Base-by-base conservation (phyloP, 495 filamentous ascomycete species). In the Bacidia gigantensis region DNA sequence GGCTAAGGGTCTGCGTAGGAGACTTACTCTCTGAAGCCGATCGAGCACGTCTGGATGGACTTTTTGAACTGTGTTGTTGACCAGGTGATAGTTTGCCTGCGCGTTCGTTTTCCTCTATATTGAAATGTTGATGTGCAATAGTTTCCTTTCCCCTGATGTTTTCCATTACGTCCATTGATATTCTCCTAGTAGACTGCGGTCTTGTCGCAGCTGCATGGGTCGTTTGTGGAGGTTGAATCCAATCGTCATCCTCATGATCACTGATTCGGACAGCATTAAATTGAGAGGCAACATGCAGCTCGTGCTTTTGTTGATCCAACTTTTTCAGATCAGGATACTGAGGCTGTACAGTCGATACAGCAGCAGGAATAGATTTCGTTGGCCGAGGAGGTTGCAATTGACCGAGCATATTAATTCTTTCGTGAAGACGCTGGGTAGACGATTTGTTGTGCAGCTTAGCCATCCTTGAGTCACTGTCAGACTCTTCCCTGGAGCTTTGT, bases 381-480 rank as follows among this genome's bases (percentile, higher is more conserved):
- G 78, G 69, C 43, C 83, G 72, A 26, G 82, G 71, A 42, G 82
- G 71, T 59, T 88, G 84, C 1, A 79, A 73, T 63, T 96, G 85
- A 21, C 89, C 89, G 18, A 98, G 76, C 79, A 90, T 87, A 61
- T 82, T 90, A 58, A 98, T 95, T 58, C 87, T 84, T 54, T 97
- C 93, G 53, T 93, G 86, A 17, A 98, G 72, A 10, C 83, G 74
- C 62, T 96, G 88, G 2, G 92, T 96, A 3, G 89, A 89, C 5
- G 86, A 89, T 61, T 92, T 94, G 67, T 78, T 88, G 64, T 94
- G 87, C 3, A 78, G 56, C 55, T 73, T 77, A 45, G 72, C 71
- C 18, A 69, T 70, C 41, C 51, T 65, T 26, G 54, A 52, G 17
- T 69, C 67, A 3, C 66, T 62, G 45, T 71, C 68, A 1, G 66